Conservation (phyloP, 371 early-diverging fungal species). For the Mucor plumbeus region DNA sequence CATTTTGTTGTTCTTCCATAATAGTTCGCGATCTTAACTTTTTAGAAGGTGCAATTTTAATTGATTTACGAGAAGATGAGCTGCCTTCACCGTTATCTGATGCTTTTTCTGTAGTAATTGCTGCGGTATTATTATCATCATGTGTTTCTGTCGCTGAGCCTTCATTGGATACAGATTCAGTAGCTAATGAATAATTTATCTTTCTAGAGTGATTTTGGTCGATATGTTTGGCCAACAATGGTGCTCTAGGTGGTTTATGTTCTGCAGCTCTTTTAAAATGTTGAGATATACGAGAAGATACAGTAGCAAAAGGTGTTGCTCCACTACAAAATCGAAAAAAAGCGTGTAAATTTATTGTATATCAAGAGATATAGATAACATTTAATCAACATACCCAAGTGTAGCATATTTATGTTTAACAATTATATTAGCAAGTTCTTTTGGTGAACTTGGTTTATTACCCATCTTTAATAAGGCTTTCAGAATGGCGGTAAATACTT, state of each 20-base stretch:
- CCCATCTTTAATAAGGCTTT: constrained; percentile 74
- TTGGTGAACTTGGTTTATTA: constrained; percentile 83
- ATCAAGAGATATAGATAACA: not conserved
- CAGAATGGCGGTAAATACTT: constrained; percentile 83
- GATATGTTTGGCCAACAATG: constrained; percentile 72
- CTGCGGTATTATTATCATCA: constrained; percentile 14
- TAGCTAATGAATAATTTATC: constrained; percentile 77
- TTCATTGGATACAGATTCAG: constrained; percentile 32
- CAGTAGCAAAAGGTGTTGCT: constrained; percentile 90
- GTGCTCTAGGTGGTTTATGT: constrained; percentile 78
- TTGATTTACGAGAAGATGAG: not conserved
- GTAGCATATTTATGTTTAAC: constrained; percentile 77
- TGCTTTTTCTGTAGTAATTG: not conserved
- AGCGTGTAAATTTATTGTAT: constrained; percentile 8
- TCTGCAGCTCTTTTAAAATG: constrained; percentile 82
- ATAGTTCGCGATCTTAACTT: constrained; percentile 6
- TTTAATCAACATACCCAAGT: constrained; percentile 61
- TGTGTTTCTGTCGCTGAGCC: constrained; percentile 9
- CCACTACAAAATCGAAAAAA: constrained; percentile 46
- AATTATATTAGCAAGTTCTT: constrained; percentile 79
- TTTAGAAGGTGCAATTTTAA: constrained; percentile 13
- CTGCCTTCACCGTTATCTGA: not conserved
- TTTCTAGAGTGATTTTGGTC: constrained; percentile 79
- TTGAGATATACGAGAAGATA: constrained; percentile 87
- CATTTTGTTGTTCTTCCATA: constrained; percentile 2